These are phyloP conservation scores for Trichoderma breve DNA, from an alignment of 2,329 filamentous ascomycete species.

Conservation along the genomic window DNA sequence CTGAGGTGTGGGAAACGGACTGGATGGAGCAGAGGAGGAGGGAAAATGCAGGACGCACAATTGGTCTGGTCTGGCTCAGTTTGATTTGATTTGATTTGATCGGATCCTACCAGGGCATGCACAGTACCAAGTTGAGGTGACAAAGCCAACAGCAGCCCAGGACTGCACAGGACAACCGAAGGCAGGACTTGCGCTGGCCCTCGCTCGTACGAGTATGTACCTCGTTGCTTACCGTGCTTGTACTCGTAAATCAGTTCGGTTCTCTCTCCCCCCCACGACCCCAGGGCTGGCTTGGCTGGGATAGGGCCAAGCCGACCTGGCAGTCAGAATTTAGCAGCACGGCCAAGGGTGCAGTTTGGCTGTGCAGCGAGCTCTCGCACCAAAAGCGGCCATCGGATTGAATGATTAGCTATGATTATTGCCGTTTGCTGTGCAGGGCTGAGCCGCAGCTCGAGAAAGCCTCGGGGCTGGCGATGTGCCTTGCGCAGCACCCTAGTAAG, in stretches of 20 bases:
- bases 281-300: neutral
- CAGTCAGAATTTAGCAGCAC: constrained; percentile 20
- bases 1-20: neutral
- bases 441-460: constrained; percentile 9
- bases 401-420: neutral
- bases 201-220: neutral
- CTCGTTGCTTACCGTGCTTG: neutral
- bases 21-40: neutral
- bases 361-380: neutral
- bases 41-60: neutral
- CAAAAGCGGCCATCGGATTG: neutral
- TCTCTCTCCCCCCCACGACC: neutral
- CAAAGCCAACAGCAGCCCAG: neutral
- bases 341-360: constrained; percentile 1
- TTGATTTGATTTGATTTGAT: neutral
- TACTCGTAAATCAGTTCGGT: neutral
- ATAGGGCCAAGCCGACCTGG: neutral
- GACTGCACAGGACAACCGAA: neutral
- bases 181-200: neutral
- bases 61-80: neutral
- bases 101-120: neutral
- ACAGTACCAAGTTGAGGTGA: neutral
- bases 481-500: constrained; percentile 4
- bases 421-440: constrained; percentile 3
- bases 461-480: constrained; percentile 11